Evolutionary conservation across 306 rosid species (phyloP), one percentile per base, ranked within the genome.

Genomic region (Dalbergia cultrata): DNA sequence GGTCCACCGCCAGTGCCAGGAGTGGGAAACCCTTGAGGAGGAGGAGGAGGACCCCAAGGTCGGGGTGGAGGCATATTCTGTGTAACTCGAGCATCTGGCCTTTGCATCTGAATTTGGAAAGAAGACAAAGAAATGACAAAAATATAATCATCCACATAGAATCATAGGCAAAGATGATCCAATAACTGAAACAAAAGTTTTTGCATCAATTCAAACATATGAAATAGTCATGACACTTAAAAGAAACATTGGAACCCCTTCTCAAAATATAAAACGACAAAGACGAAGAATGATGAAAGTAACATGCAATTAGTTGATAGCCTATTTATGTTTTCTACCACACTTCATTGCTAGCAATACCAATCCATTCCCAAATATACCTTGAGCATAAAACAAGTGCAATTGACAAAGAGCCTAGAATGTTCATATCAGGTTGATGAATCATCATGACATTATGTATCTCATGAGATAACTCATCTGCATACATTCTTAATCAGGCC

Each of bases 31-130:
- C 90, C 87, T 81, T 83, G 89, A 60, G 91, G 84, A 62, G 1
- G 31, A 26, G 79, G 82, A 54, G 88, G 84, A 74, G 88, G 88
- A 59, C 89, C 91, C 91, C 91, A 88, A 59, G 85, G 82, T 52
- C 81, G 89, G 60, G 81, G 88, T 71, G 88, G 87, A 35, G 89
- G 86, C 58, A 83, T 54, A 80, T 83, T 88, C 63, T 83, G 89
- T 82, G 81, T 86, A 66, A 21, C 64, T 67, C 86, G 89, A 71
- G 81, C 79, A 78, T 86, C 86, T 21, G 86, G 79, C 13, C 74
- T 73, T 75, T 88, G 88, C 91, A 88, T 88, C 91, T 88, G 68
- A 71, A 72, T 78, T 69, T 75, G 9, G 13, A 34, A 41, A 35
- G 59, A 75, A 47, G 54, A 57, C 47, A 35, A 45, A 9, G 22